Percentiles rank a stretch among this genome's conserved stretches.
Conservation (phyloP, 2,329 filamentous ascomycete species). For the Alternaria brassicae region DNA sequence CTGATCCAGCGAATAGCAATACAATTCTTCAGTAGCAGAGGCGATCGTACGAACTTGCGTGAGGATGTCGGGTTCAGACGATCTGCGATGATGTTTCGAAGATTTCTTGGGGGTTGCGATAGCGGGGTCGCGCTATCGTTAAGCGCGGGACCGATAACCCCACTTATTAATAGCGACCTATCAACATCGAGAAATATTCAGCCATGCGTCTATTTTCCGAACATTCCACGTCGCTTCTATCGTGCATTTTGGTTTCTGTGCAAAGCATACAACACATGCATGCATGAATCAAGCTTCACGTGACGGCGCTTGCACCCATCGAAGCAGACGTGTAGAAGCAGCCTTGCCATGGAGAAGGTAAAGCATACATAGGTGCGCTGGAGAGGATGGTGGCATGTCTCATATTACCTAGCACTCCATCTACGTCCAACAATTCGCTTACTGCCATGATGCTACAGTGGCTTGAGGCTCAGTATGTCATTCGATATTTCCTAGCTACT, state of each 20-base stretch:
- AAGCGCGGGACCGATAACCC: constrained; percentile 27
- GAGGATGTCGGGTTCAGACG: constrained; percentile 9
- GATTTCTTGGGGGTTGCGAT: constrained; percentile 16
- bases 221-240: constrained; percentile 9
- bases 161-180: constrained; percentile 25
- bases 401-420: neutral
- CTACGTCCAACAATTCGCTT: constrained; percentile 16
- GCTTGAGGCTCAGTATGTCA: constrained; percentile 15
- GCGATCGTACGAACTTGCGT: constrained; percentile 16
- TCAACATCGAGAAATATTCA: constrained; percentile 8
- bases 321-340: neutral
- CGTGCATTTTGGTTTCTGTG: constrained; percentile 10
- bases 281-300: constrained; percentile 8
- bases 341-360: neutral
- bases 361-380: neutral
- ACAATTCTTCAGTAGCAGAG: neutral
- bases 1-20: constrained; percentile 14
- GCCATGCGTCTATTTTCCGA: constrained; percentile 15
- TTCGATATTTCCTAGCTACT: constrained; percentile 16
- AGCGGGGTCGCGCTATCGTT: constrained; percentile 23
- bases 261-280: constrained; percentile 1
- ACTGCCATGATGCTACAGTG: constrained; percentile 18
- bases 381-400: neutral
- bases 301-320: neutral
- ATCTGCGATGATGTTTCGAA: constrained; percentile 16